Conservation (phyloP, 192 early-diverging fungal species). For the Dispira simplex region DNA sequence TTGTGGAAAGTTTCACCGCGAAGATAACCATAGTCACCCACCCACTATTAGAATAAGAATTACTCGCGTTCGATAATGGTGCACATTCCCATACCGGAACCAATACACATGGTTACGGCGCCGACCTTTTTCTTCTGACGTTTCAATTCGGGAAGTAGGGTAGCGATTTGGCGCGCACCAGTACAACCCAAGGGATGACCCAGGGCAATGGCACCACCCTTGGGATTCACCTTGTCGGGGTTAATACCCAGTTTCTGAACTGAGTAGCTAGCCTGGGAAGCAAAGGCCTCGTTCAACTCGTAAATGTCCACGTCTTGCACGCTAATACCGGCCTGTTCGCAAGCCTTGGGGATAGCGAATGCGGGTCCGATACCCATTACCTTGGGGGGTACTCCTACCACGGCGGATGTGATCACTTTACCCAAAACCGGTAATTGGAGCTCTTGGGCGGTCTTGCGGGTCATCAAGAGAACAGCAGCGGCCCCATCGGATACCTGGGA, state of each 20-base stretch:
- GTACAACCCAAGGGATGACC: constrained; percentile 92
- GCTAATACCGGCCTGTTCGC: constrained; percentile 61
- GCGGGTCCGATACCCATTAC: constrained; percentile 98
- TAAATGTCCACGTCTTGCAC: constrained; percentile 70
- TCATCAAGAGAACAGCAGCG: constrained; percentile 89
- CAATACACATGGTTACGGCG: constrained; percentile 85
- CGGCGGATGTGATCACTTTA: constrained; percentile 73
- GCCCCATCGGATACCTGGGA: constrained; percentile 98
- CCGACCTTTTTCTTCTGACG: constrained; percentile 72
- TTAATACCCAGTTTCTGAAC: constrained; percentile 76
- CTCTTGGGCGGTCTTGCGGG: constrained; percentile 77
- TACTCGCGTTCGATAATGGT: constrained; percentile 70
- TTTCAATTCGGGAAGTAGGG: constrained; percentile 83
- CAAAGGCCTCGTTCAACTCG: constrained; percentile 98
- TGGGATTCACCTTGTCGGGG: constrained; percentile 89
- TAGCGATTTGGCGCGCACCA: constrained; percentile 93
- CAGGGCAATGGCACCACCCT: constrained; percentile 96
- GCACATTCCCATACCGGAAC: constrained; percentile 80
- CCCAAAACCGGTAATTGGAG: constrained; percentile 73
- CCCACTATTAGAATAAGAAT: no score
- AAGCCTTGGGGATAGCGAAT: constrained; percentile 77
- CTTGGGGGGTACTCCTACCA: constrained; percentile 79
- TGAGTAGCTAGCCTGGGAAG: constrained; percentile 89
- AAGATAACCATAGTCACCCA: no score
- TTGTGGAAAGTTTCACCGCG: no score